Evolutionary conservation across 345 rosid species (phyloP).

Genomic region (Citrus trifoliata): DNA sequence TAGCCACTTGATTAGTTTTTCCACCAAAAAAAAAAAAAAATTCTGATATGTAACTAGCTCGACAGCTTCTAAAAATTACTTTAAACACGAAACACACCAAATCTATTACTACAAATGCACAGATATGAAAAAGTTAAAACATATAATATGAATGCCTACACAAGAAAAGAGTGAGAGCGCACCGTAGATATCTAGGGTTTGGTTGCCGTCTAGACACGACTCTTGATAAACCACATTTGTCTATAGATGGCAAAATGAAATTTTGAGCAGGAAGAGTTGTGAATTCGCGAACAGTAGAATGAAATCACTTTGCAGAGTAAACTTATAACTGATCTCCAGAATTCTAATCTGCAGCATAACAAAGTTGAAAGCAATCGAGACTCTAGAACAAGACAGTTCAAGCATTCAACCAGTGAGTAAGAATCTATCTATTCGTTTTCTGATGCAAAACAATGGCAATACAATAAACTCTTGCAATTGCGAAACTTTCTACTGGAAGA

Average conservation of each 20-base stretch:
- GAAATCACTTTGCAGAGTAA: neutral
- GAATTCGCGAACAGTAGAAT: neutral
- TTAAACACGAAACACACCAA: neutral
- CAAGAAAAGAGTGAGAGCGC: constrained; percentile 5
- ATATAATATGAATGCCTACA: neutral
- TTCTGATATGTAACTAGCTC: neutral
- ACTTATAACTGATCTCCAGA: neutral
- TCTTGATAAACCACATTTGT: neutral
- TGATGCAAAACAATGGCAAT: neutral
- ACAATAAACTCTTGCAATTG: neutral
- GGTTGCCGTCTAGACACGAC: neutral
- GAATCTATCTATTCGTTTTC: neutral
- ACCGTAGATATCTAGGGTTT: constrained; percentile 8
- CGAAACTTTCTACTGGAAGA: neutral
- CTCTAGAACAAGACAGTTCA: neutral
- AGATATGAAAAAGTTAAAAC: neutral
- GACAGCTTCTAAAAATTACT: neutral
- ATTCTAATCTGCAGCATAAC: neutral
- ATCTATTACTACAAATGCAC: neutral
- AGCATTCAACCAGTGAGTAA: neutral
- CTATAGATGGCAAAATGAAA: neutral
- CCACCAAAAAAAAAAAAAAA: neutral
- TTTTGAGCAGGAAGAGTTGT: neutral
- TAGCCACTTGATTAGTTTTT: neutral
- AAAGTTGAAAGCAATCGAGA: neutral